Percentiles rank a stretch among this genome's conserved stretches.
Conservation (phyloP, 495 filamentous ascomycete species). For the Xylaria castorea region DNA sequence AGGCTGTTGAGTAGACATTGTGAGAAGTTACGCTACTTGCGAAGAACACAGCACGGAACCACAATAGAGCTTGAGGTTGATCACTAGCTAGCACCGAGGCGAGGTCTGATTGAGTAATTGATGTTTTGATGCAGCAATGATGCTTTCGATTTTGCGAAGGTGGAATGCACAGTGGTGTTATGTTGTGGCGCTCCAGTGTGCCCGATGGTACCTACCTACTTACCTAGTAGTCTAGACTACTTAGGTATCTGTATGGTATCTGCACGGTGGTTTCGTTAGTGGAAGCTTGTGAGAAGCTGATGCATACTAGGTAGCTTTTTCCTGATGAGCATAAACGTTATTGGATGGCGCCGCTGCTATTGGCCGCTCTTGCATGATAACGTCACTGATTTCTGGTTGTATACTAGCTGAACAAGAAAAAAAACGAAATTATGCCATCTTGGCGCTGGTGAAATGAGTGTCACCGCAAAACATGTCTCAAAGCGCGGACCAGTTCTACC, state of each 20-base stretch:
- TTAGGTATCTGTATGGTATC: neutral
- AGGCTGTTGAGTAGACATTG: slow-evolving; percentile 35
- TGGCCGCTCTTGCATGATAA: slow-evolving; percentile 17
- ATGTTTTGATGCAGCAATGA: slow-evolving; percentile 14
- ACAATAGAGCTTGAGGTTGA: neutral
- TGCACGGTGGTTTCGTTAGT: neutral
- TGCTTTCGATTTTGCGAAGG: slow-evolving; percentile 8
- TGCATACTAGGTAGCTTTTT: slow-evolving; percentile 4
- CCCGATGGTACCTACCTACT: neutral
- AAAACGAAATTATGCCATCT: slow-evolving; percentile 20
- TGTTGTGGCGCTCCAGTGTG: slow-evolving; percentile 7
- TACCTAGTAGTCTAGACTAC: neutral
- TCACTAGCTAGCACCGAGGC: neutral
- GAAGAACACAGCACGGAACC: neutral
- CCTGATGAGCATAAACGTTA: slow-evolving; percentile 18
- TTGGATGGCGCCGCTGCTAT: slow-evolving; percentile 7
- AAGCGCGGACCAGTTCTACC: neutral
- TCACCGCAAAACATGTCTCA: slow-evolving; percentile 20
- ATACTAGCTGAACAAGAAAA: neutral
- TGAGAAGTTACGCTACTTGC: neutral
- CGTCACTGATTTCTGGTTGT: slow-evolving; percentile 16
- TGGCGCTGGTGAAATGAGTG: slow-evolving; percentile 8
- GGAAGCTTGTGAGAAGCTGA: neutral
- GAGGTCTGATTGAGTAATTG: neutral
- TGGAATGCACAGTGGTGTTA: slow-evolving; percentile 20